Conservation (phyloP, 2,329 filamentous ascomycete genomes). For the Pezicula radicicola region DNA sequence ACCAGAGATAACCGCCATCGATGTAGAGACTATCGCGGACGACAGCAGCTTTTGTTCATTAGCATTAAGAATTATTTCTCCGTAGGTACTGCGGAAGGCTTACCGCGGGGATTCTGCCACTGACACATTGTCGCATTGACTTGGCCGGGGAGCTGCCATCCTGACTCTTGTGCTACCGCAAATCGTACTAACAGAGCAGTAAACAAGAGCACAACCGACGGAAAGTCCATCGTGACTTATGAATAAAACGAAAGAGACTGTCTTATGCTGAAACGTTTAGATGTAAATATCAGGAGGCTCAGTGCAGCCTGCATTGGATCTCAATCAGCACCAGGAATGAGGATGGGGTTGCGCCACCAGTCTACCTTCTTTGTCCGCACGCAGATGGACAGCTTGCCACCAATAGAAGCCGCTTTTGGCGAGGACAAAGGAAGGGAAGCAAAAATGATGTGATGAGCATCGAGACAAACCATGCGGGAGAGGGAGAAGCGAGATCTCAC, state of each 20-base stretch:
- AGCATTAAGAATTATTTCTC: constrained; percentile 11
- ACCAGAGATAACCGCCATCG: constrained; percentile 57
- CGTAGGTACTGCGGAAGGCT: constrained; percentile 16
- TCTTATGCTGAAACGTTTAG: not conserved
- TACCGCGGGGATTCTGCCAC: constrained; percentile 42
- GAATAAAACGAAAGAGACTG: not conserved
- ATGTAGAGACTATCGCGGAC: constrained; percentile 59
- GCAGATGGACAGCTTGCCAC: not conserved
- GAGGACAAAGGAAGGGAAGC: not conserved
- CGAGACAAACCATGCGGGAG: not conserved
- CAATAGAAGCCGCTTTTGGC: not conserved
- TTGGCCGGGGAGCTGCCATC: constrained; percentile 31
- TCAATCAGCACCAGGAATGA: not conserved
- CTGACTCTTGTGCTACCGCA: not conserved
- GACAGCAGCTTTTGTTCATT: constrained; percentile 42
- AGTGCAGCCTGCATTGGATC: not conserved
- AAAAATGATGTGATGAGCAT: not conserved
- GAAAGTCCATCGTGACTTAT: not conserved
- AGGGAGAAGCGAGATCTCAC: not conserved
- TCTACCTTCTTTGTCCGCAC: not conserved
- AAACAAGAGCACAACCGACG: not conserved
- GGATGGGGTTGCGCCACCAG: not conserved
- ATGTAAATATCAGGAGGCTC: not conserved
- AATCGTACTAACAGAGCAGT: not conserved
- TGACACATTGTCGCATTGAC: constrained; percentile 54